Percentiles rank a stretch among this genome's conserved stretches.
Conservation (phyloP, 1,284 basidiomycete genomes). For the Puccinia coronata region DNA sequence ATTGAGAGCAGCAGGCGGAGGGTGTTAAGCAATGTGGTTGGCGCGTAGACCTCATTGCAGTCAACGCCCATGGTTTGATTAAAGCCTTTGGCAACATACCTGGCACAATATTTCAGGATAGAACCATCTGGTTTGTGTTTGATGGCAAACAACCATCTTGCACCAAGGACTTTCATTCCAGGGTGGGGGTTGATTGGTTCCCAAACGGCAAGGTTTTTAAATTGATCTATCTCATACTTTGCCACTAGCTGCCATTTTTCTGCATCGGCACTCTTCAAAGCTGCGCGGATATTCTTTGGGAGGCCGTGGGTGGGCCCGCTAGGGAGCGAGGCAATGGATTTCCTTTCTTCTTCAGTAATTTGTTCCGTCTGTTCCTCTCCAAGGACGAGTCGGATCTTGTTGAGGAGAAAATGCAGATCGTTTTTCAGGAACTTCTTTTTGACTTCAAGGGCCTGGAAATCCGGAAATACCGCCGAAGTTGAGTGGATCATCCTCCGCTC, state of each 20-base stretch:
- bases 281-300: background rate
- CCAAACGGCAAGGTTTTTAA: background rate
- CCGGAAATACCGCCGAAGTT: slow-evolving; percentile 1
- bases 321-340: background rate
- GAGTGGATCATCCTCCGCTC: slow-evolving; percentile 2
- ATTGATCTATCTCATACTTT: background rate
- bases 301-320: background rate
- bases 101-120: background rate
- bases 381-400: background rate
- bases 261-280: background rate
- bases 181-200: background rate
- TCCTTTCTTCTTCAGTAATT: background rate
- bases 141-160: background rate
- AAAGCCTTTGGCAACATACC: slow-evolving; percentile 13
- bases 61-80: slow-evolving; percentile 10
- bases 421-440: background rate
- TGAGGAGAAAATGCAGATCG: background rate
- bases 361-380: background rate
- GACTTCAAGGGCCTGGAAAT: background rate
- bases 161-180: background rate
- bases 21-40: background rate
- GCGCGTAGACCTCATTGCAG: slow-evolving; percentile 9
- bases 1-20: background rate
- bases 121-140: background rate
- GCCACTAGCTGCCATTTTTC: background rate